Base-by-base conservation (phyloP, 768 basidiomycete species). In the Antrodiella citrinella region DNA sequence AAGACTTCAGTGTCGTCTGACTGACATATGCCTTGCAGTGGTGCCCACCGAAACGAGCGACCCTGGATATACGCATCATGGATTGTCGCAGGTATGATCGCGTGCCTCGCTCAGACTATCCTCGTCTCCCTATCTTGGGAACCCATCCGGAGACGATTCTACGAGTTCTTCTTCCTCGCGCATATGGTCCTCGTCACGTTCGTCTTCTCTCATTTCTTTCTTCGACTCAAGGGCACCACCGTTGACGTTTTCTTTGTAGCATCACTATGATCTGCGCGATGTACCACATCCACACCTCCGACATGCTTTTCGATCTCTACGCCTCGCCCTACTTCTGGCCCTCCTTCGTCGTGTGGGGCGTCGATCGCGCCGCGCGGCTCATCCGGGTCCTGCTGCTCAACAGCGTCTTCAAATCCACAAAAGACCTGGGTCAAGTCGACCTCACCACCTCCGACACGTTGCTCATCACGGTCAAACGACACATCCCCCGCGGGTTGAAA, bases 281-380 rank as follows among this genome's bases (percentile, higher is more conserved):
- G 30, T 35, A 35, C 15, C 30, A 35, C 15, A 15, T 35, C 15
- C 30, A 35, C 15, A 35, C 15, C 7, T 7, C 7, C 30, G 30
- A 35, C 30, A 15, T 35, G 7, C 30, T 35, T 7, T 35, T 35
- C 15, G 30, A 35, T 15, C 15, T 35, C 7, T 35, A 35, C 30
- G 30, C 30, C 30, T 35, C 30, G 7, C 30, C 30, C 45, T 75
- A 72, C 54, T 65, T 77, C 45, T 76, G 73, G 74, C 72, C 75
- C 13, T 67, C 67, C 19, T 62, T 75, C 48, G 55, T 73, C 46
- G 52, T 78, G 49, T 78, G 75, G 75, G 71, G 60, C 11, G 58
- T 75, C 48, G 76, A 78, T 58, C 69, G 76, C 22, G 49, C 63
- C 44, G 53, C 72, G 44, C 72, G 76, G 12, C 52, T 63, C 45